These are phyloP conservation scores for Nitzschia putrida DNA, from an alignment of 108 stramenopile species.

Conservation along the genomic window DNA sequence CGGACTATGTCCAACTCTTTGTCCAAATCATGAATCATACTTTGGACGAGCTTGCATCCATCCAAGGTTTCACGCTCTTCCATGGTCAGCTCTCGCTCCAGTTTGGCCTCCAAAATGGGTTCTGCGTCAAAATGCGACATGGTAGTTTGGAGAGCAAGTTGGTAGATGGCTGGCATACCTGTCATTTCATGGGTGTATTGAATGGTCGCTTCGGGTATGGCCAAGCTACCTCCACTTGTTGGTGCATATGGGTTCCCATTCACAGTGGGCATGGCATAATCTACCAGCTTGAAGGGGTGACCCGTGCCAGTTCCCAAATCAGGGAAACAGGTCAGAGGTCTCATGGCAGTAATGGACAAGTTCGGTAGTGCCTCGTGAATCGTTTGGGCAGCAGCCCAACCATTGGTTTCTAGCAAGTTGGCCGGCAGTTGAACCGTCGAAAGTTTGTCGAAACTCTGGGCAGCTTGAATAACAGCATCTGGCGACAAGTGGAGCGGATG, in stretches of 20 bases:
- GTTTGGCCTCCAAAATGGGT: conserved; percentile 61
- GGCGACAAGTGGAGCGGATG: conserved; percentile 74
- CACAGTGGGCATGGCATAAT: conserved; percentile 53
- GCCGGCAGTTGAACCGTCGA: conserved; percentile 71
- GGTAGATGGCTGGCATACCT: conserved; percentile 63
- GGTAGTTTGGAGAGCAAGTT: conserved; percentile 62
- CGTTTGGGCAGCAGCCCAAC: conserved; percentile 59
- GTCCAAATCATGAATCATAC: conserved; percentile 86
- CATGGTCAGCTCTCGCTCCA: conserved; percentile 60
- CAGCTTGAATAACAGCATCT: conserved; percentile 47
- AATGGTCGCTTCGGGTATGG: background rate
- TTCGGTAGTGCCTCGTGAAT: conserved; percentile 44
- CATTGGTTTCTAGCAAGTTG: conserved; percentile 75
- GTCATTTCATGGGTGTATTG: conserved; percentile 54
- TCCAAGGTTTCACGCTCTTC: conserved; percentile 87
- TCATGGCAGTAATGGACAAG: conserved; percentile 55
- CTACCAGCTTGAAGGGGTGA: conserved; percentile 57
- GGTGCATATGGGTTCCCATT: conserved; percentile 31
- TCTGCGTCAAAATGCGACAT: conserved; percentile 85
- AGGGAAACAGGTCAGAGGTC: conserved; percentile 81
- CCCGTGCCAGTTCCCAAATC: conserved; percentile 58
- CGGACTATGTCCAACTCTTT: conserved; percentile 54
- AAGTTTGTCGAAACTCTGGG: conserved; percentile 45
- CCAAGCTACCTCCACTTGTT: conserved; percentile 10
- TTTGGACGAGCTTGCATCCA: conserved; percentile 81